A percentile compares a stretch with the other conserved stretches of the same genome.
Conservation (phyloP, 2,329 filamentous ascomycete species). For the Colletotrichum acutatum region DNA sequence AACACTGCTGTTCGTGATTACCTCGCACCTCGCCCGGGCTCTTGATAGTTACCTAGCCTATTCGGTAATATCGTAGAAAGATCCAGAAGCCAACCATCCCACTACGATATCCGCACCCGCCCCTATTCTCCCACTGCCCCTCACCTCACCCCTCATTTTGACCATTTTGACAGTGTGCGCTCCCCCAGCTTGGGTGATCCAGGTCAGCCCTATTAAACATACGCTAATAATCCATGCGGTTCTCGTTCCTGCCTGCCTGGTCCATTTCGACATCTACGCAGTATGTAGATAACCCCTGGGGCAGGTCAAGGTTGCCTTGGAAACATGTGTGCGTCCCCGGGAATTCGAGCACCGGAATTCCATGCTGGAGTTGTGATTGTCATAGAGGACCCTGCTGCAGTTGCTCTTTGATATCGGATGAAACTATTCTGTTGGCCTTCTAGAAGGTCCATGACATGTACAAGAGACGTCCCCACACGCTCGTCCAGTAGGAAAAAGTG, state of each 20-base stretch:
- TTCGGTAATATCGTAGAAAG: background rate
- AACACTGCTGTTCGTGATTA: background rate
- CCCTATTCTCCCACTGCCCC: constrained; percentile 3
- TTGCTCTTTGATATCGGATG: background rate
- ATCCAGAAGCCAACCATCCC: background rate
- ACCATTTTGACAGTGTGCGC: constrained; percentile 22
- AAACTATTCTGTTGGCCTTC: background rate
- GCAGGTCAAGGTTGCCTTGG: background rate
- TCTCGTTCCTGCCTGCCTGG: too few relatives aligned
- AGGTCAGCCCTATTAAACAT: constrained; percentile 23
- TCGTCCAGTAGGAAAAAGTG: background rate
- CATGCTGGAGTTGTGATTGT: too few relatives aligned
- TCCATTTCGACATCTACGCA: background rate
- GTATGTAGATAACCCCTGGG: background rate
- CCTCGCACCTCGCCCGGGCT: too few relatives aligned
- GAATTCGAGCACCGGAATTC: too few relatives aligned
- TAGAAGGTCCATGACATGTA: background rate
- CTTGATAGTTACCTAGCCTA: background rate
- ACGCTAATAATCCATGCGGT: background rate
- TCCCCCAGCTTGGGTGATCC: constrained; percentile 18
- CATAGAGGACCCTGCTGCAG: background rate
- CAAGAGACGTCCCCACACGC: background rate
- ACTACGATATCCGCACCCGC: background rate
- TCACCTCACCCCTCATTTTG: constrained; percentile 9
- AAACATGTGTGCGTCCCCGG: background rate